Evolutionary conservation across 345 rosid species (phyloP).

Genomic region (Nephelium lappaceum): DNA sequence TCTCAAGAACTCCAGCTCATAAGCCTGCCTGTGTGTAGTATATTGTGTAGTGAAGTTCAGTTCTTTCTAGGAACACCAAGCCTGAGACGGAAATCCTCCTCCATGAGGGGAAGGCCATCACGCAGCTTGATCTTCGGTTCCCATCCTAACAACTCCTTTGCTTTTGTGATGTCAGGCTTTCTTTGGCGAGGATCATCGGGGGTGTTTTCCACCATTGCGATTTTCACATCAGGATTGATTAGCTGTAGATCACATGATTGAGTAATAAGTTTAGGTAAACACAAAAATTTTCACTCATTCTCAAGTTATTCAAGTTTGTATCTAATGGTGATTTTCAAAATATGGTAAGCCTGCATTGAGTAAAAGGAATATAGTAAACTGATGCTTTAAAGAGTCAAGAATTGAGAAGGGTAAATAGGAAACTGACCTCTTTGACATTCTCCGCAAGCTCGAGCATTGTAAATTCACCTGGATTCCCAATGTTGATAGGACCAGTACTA

Average conservation of each 20-base stretch:
- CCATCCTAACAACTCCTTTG: constrained; percentile 85
- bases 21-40: not conserved
- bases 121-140: constrained; percentile 84
- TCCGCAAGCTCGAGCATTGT: constrained; percentile 91
- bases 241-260: constrained; percentile 46
- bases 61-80: constrained; percentile 56
- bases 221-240: constrained; percentile 73
- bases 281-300: not conserved
- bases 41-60: constrained; percentile 24
- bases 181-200: constrained; percentile 97
- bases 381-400: too few species aligned
- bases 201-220: constrained; percentile 76
- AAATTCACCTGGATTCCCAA: constrained; percentile 95
- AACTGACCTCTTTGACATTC: constrained; percentile 80
- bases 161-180: constrained; percentile 86
- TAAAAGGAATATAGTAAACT: not conserved
- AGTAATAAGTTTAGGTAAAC: not conserved
- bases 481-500: constrained; percentile 87
- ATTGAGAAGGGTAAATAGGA: not conserved
- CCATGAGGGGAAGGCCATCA: constrained; percentile 94
- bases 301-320: not conserved
- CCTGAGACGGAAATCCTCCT: constrained; percentile 85
- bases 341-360: not conserved
- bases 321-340: not conserved
- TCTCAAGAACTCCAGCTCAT: not conserved